phyloP scores from a whole-genome alignment of 177 flowering plant genomes.

The Vitis hybrid region DNA sequence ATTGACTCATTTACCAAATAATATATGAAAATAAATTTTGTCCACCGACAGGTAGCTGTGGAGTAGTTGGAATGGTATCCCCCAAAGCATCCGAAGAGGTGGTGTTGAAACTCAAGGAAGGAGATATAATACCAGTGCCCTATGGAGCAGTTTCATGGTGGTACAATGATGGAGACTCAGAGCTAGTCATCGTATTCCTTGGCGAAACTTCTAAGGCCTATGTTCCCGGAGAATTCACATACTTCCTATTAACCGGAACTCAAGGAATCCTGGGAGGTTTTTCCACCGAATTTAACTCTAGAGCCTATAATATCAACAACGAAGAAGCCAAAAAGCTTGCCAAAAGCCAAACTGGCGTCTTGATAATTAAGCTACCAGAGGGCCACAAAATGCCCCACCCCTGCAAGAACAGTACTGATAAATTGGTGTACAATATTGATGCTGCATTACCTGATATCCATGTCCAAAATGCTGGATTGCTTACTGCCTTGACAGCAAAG shows the following conservation, averaged over 20 bases:
- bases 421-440: slow-evolving; percentile 1
- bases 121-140: slow-evolving; percentile 14
- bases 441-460: neutral
- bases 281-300: slow-evolving; percentile 1
- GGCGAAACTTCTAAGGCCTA: slow-evolving; percentile 34
- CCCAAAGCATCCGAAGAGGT: slow-evolving; percentile 26
- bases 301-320: slow-evolving; percentile 13
- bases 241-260: slow-evolving; percentile 32
- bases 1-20: no score
- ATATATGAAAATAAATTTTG: neutral
- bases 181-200: slow-evolving; percentile 29
- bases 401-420: neutral
- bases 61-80: slow-evolving; percentile 27
- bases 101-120: slow-evolving; percentile 27
- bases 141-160: slow-evolving; percentile 46
- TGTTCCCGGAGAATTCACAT: slow-evolving; percentile 18
- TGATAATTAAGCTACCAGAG: slow-evolving; percentile 24
- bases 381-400: slow-evolving; percentile 13
- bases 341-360: slow-evolving; percentile 20
- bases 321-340: slow-evolving; percentile 19
- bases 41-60: slow-evolving; percentile 5
- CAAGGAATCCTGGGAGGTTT: slow-evolving; percentile 20
- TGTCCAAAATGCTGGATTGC: neutral
- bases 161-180: slow-evolving; percentile 30
- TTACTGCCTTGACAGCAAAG: slow-evolving; percentile 6